phyloP scores from a whole-genome alignment of 768 basidiomycete genomes.

The Coprinopsis cinerea region DNA sequence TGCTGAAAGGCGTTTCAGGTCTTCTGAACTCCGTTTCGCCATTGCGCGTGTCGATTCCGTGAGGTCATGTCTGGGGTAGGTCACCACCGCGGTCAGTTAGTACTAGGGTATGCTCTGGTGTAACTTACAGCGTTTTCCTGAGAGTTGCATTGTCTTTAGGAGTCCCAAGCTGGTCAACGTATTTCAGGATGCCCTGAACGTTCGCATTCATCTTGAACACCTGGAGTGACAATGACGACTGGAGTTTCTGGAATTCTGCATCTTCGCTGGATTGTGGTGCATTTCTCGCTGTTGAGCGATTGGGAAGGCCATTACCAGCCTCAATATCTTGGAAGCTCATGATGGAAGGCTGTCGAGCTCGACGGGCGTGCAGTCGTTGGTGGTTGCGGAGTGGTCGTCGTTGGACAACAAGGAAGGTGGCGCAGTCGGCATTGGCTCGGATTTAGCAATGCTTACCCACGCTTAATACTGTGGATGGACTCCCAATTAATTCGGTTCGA shows the following conservation, averaged over 20 bases:
- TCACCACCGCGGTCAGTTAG: conserved; percentile 5
- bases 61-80: conserved; percentile 69
- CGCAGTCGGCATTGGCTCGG: too few relatives aligned
- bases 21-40: conserved; percentile 90
- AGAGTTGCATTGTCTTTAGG: conserved; percentile 71
- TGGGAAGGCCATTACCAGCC: conserved; percentile 35
- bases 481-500: too few relatives aligned
- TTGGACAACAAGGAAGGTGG: too few relatives aligned
- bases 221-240: conserved; percentile 80
- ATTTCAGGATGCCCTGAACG: conserved; percentile 88
- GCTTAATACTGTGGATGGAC: too few relatives aligned
- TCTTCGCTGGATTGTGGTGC: conserved; percentile 53
- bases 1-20: conserved; percentile 81
- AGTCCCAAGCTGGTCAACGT: conserved; percentile 96
- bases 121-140: conserved; percentile 80
- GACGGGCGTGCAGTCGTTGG: background rate
- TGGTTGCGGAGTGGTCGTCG: background rate
- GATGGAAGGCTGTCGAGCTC: background rate
- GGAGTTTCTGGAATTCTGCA: conserved; percentile 66
- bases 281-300: conserved; percentile 26
- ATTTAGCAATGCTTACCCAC: too few relatives aligned
- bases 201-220: conserved; percentile 99
- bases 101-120: background rate
- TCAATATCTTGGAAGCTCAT: conserved; percentile 57
- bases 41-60: conserved; percentile 92